phyloP scores from a whole-genome alignment of 2,329 filamentous ascomycete genomes.

The Fusarium armeniacum region DNA sequence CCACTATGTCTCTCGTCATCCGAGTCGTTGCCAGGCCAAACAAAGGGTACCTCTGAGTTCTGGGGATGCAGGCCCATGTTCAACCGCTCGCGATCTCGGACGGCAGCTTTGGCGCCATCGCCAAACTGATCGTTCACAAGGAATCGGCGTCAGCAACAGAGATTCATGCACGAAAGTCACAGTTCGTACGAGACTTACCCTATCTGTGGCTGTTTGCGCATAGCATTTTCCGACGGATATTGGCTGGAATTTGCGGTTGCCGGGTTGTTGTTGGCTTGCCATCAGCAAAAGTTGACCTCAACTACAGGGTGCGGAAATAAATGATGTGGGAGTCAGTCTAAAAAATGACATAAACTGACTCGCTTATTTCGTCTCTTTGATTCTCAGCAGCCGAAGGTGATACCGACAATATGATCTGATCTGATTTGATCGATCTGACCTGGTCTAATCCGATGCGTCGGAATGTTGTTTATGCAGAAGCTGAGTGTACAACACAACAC shows the following conservation, averaged over 20 bases:
- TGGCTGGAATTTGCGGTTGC: constrained; percentile 45
- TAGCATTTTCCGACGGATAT: constrained; percentile 56
- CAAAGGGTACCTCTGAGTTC: constrained; percentile 48
- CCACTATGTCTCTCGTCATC: constrained; percentile 43
- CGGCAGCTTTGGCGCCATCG: constrained; percentile 51
- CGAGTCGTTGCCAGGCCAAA: constrained; percentile 49
- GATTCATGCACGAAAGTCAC: background rate
- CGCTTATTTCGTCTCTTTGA: constrained; percentile 3
- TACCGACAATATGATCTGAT: constrained; percentile 9
- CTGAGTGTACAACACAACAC: constrained; percentile 7
- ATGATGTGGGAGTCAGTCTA: background rate
- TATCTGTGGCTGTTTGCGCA: constrained; percentile 55
- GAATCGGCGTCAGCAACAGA: constrained; percentile 21
- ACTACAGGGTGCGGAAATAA: constrained; percentile 3
- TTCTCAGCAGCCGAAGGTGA: constrained; percentile 5
- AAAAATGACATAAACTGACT: constrained; percentile 1
- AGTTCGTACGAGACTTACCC: constrained; percentile 45
- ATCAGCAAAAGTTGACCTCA: constrained; percentile 38
- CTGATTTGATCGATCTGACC: constrained; percentile 5
- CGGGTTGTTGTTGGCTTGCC: constrained; percentile 42
- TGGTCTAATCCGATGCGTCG: constrained; percentile 9
- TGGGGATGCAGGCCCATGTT: constrained; percentile 44
- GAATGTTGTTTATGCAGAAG: constrained; percentile 21
- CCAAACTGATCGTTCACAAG: constrained; percentile 54
- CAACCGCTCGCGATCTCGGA: constrained; percentile 55